A percentile compares a stretch with the other conserved stretches of the same genome.
These are phyloP conservation scores for Geranium rotundifolium DNA, from an alignment of 345 rosid genomes.

Conservation along the genomic window DNA sequence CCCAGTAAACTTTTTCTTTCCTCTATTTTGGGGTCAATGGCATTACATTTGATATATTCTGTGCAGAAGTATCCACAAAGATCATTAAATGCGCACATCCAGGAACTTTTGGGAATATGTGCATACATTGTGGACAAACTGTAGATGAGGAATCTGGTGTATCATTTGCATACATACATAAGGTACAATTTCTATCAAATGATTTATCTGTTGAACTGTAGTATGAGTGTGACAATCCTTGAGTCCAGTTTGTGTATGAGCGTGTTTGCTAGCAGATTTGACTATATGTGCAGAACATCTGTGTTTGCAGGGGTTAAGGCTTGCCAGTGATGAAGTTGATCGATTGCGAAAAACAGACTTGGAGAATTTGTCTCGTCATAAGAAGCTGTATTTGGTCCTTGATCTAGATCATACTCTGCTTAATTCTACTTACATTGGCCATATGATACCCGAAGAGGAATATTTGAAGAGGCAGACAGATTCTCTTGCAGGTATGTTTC, in stretches of 20 bases:
- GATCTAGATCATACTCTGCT: constrained; percentile 88
- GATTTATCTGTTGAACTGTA: background rate
- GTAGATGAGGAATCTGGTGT: constrained; percentile 62
- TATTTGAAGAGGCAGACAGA: constrained; percentile 53
- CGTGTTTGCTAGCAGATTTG: no score
- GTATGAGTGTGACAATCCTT: no score
- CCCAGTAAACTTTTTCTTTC: background rate
- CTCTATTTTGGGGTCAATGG: background rate
- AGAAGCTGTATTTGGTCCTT: constrained; percentile 68
- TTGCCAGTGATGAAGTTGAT: constrained; percentile 56
- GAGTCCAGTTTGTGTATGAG: no score
- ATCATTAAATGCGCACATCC: constrained; percentile 50
- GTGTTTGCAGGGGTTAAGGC: constrained; percentile 54
- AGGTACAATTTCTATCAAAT: constrained; percentile 29
- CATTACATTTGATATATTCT: background rate
- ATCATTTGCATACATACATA: constrained; percentile 61
- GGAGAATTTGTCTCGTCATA: constrained; percentile 38
- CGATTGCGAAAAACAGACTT: constrained; percentile 50
- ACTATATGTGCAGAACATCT: no score
- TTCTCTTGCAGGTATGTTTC: constrained; percentile 52
- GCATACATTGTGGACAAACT: constrained; percentile 52
- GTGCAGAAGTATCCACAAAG: constrained; percentile 40
- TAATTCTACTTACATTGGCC: constrained; percentile 57
- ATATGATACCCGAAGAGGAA: constrained; percentile 60
- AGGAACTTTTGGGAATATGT: constrained; percentile 64